Base-by-base conservation (phyloP, 176 grass and related monocot genomes). In the Carex littledalei region DNA sequence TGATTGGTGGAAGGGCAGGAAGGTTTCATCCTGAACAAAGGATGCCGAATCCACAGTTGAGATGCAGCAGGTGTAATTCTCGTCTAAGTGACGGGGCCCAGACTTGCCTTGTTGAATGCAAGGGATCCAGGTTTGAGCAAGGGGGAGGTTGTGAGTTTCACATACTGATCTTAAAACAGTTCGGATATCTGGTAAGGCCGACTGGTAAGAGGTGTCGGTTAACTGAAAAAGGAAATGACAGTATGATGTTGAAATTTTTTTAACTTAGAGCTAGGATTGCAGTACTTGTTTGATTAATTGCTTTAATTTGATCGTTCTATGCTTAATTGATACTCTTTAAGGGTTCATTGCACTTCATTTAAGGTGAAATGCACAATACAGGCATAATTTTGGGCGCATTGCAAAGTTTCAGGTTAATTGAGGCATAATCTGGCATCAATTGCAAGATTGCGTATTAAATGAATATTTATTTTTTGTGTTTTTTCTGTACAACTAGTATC, bases 111-210 rank as follows among this genome's bases (percentile, higher is more conserved):
- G 97, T 84, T 86, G 91, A 34, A 88, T 81, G 57, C 97, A 99
- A 5, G 89, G 91, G 61, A 96, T 91, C 97, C 97, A 99, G 22
- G 91, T 92, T 84, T 99, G 97, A 68, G 97, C 93, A 59, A 99
- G 86, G 3, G 97, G 97, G 73, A 99, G 43, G 20, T 81, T 47
- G 74, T 92, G 93, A 41, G 26, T 88, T 17, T 94, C 87, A 32
- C 93, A 99, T 53, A 90, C 88, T 81, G 86, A 67, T 88, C 58
- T 88, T 87, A 99, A 85, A 29, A 99, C 91, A 18, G 81, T 84
- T 10, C 52, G 61, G 61, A 96, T 82, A 87, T 99, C 97, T 3
- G 91, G 90, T 9, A 96, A 22, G 63, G 88, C 67, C 66, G 78
- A 86, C 86, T 52, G 87, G 90, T 94, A 96, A 26, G 90, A 91